Percentiles rank a stretch among this genome's conserved stretches.
phyloP scores from a whole-genome alignment of 208 protist species.

The Spongospora subterranea region DNA sequence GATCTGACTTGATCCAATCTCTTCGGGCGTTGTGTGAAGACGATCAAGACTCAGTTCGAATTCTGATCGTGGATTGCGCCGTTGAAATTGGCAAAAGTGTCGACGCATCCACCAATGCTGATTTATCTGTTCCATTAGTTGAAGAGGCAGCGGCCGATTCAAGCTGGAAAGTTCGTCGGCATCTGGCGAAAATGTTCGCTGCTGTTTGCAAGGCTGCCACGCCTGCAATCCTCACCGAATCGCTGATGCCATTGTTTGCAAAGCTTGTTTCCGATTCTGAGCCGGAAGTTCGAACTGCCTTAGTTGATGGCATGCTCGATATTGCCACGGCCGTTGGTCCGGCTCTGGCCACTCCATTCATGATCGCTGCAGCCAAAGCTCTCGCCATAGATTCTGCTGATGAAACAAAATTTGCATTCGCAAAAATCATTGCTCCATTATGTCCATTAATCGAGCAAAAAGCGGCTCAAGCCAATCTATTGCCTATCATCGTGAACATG shows the following conservation, averaged over 20 bases:
- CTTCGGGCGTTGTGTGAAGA: constrained; percentile 47
- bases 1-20: not conserved
- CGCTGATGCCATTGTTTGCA: not conserved
- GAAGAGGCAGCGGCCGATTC: constrained; percentile 26
- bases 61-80: not conserved
- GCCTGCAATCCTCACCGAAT: not conserved
- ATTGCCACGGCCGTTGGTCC: not conserved
- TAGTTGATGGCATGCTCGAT: not conserved
- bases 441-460: not conserved
- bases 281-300: not conserved
- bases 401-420: constrained; percentile 3
- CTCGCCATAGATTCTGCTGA: not conserved
- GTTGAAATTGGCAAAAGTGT: not conserved
- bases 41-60: not conserved
- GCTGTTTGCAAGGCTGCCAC: not conserved
- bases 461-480: not conserved
- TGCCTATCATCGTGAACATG: not conserved
- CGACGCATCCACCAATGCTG: not conserved
- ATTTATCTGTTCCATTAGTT: constrained; percentile 30
- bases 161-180: constrained; percentile 11
- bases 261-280: constrained; percentile 15
- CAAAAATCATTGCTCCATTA: not conserved
- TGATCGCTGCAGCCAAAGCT: not conserved
- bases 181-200: not conserved
- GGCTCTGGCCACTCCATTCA: not conserved